Conservation (phyloP, 176 grass and related monocot genomes). For the Rhynchospora pubera region DNA sequence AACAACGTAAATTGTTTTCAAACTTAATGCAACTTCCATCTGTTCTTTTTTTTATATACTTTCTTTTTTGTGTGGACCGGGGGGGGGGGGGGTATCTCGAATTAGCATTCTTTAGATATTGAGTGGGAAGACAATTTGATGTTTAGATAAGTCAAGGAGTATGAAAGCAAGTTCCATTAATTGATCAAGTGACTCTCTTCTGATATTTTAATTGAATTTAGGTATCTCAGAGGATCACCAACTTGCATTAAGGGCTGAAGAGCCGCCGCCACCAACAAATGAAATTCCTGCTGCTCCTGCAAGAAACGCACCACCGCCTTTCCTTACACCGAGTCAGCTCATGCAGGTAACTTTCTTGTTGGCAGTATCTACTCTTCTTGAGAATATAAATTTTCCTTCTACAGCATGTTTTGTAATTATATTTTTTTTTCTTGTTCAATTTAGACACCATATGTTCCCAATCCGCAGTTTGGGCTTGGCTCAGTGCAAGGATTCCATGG, state of each 20-base stretch:
- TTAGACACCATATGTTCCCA: slow-evolving; percentile 54
- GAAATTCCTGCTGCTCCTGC: slow-evolving; percentile 55
- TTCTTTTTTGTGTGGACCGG: slow-evolving; percentile 7
- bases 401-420: neutral
- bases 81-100: neutral
- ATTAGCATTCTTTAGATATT: neutral
- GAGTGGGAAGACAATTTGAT: neutral
- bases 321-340: slow-evolving; percentile 52
- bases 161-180: neutral
- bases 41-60: neutral
- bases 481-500: slow-evolving; percentile 68
- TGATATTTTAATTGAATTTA: slow-evolving; percentile 27
- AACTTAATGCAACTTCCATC: too few species aligned
- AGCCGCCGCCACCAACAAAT: slow-evolving; percentile 27
- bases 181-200: slow-evolving; percentile 1
- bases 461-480: slow-evolving; percentile 55
- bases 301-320: slow-evolving; percentile 49
- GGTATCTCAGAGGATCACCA: slow-evolving; percentile 47
- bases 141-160: neutral
- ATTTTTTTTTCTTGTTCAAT: slow-evolving; percentile 23
- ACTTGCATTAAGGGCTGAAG: slow-evolving; percentile 35
- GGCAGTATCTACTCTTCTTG: neutral
- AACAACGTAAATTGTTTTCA: too few species aligned
- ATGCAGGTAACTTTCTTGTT: slow-evolving; percentile 58
- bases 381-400: neutral